Evolutionary conservation across 2,329 filamentous ascomycete species (phyloP).

Genomic region (Colletotrichum chrysophilum): DNA sequence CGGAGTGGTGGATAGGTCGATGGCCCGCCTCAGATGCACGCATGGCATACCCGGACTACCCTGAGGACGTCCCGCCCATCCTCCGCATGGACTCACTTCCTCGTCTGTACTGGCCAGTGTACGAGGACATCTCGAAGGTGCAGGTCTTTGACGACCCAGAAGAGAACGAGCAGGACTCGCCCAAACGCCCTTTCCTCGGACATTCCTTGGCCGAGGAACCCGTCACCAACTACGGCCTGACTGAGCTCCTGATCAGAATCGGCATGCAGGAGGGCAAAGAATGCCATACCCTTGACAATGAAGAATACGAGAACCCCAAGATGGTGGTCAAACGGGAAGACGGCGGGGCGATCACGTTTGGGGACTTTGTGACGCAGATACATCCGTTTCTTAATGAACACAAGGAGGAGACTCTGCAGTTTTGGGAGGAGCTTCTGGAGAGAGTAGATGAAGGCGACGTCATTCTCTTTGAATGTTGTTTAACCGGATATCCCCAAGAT

Average conservation of each 20-base stretch:
- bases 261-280: background rate
- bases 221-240: background rate
- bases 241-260: background rate
- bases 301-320: background rate
- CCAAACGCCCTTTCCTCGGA: background rate
- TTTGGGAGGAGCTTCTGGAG: background rate
- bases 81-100: background rate
- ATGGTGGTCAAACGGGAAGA: background rate
- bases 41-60: background rate
- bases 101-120: background rate
- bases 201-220: background rate
- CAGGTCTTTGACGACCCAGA: background rate
- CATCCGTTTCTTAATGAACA: background rate
- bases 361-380: background rate
- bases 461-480: background rate
- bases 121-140: rapidly evolving
- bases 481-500: background rate
- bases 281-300: background rate
- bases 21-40: background rate
- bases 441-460: background rate
- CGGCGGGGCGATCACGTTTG: background rate
- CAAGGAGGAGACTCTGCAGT: background rate
- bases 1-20: background rate
- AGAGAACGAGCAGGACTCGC: background rate
- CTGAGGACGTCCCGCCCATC: background rate